Conservation (phyloP, 345 rosid genomes). For the Firmiana major region DNA sequence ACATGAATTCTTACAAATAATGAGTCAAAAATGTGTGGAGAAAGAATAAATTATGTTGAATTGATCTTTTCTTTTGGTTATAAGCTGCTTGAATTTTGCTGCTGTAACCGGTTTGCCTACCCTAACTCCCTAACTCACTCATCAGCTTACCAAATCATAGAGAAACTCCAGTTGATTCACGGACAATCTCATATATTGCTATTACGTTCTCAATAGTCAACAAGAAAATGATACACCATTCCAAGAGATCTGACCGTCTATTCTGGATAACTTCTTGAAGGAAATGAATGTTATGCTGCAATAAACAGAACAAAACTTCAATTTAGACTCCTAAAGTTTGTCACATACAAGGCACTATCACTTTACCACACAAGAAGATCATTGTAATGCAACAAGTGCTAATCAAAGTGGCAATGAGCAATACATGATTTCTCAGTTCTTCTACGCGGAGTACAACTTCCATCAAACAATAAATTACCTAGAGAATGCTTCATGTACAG, state of each 20-base stretch:
- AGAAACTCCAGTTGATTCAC: conserved; percentile 40
- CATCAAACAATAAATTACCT: neutral
- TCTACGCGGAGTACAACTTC: neutral
- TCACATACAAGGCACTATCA: neutral
- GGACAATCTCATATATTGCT: conserved; percentile 66
- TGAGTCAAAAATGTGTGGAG: neutral
- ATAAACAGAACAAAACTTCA: neutral
- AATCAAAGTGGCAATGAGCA: neutral
- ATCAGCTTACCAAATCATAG: conserved; percentile 11
- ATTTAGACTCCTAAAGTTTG: neutral
- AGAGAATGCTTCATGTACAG: neutral
- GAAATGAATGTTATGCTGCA: conserved; percentile 94
- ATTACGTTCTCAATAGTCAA: conserved; percentile 63
- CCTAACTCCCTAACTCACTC: conserved; percentile 5
- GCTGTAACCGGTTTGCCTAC: neutral
- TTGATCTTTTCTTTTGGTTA: neutral
- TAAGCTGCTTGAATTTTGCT: neutral
- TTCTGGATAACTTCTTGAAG: conserved; percentile 88
- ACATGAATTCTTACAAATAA: neutral
- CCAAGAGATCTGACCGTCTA: conserved; percentile 72
- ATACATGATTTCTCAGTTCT: neutral
- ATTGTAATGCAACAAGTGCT: neutral
- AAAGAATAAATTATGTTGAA: neutral
- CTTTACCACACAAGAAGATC: neutral
- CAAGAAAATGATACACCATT: conserved; percentile 86